Percentiles rank a stretch among this genome's conserved stretches.
Evolutionary conservation across 768 basidiomycete species (phyloP).

Genomic region (Lanmaoa rubissima): DNA sequence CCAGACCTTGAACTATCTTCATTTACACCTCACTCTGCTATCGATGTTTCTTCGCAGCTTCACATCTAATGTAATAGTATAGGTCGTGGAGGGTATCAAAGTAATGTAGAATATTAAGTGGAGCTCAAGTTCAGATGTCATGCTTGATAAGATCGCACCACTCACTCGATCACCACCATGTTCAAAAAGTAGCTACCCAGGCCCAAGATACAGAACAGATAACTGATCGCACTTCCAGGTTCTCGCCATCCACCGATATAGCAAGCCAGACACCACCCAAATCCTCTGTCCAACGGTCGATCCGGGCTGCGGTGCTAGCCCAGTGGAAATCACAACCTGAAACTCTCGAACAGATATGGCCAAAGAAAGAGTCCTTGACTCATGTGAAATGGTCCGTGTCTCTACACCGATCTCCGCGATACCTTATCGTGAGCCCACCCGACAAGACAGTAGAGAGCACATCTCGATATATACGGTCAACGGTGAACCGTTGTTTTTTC

Average conservation of each 20-base stretch:
- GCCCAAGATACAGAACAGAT: background rate
- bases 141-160: conserved; percentile 15
- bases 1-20: conserved; percentile 30
- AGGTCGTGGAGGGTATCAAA: conserved; percentile 28
- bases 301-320: conserved; percentile 73
- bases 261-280: conserved; percentile 90
- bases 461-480: conserved; percentile 90
- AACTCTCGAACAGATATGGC: conserved; percentile 90
- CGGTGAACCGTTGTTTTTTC: conserved; percentile 87
- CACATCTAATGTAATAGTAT: conserved; percentile 40
- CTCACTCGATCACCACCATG: conserved; percentile 43
- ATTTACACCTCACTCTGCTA: conserved; percentile 30
- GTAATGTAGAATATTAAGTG: conserved; percentile 29
- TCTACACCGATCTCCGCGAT: conserved; percentile 6
- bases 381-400: conserved; percentile 80
- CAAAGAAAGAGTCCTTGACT: conserved; percentile 94
- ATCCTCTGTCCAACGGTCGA: conserved; percentile 87
- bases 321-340: conserved; percentile 84
- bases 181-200: conserved; percentile 63
- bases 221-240: conserved; percentile 42
- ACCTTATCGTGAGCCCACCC: conserved; percentile 15
- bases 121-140: conserved; percentile 1
- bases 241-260: conserved; percentile 74
- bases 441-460: conserved; percentile 80
- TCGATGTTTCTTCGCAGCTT: conserved; percentile 31